These are phyloP conservation scores for Chalciporus sp. DNA, from an alignment of 1,284 basidiomycete genomes.

Conservation along the genomic window DNA sequence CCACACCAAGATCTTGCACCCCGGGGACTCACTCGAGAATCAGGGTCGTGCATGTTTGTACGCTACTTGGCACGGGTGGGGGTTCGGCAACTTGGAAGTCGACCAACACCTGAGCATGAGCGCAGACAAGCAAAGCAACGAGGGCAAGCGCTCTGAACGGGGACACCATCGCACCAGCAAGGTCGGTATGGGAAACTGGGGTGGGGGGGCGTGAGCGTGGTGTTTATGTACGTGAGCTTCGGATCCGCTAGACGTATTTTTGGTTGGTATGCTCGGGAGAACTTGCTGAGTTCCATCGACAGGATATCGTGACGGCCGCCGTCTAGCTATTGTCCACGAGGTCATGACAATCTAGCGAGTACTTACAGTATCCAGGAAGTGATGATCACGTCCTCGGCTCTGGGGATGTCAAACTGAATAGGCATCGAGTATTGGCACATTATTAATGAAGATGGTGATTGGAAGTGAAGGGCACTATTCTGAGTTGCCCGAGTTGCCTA, in stretches of 20 bases:
- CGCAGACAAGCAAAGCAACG: conserved; percentile 9
- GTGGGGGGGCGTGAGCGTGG: neutral
- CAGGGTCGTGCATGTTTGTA: conserved; percentile 62
- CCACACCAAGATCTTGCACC: neutral
- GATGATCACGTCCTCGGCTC: no score
- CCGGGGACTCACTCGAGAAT: conserved; percentile 58
- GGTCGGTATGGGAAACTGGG: neutral
- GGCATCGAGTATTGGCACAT: no score
- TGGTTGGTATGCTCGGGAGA: neutral
- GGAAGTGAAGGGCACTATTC: no score
- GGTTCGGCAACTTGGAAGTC: conserved; percentile 77
- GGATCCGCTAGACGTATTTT: conserved; percentile 2
- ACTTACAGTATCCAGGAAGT: no score
- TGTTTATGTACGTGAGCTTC: conserved; percentile 6
- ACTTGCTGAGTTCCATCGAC: neutral
- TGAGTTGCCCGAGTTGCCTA: no score
- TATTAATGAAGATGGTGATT: no score
- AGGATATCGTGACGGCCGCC: no score
- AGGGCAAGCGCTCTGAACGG: conserved; percentile 11
- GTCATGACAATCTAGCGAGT: no score
- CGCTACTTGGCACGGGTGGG: conserved; percentile 58
- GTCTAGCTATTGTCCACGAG: no score
- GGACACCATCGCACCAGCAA: conserved; percentile 15
- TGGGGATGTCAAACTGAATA: no score
- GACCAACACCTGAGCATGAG: conserved; percentile 50